These are phyloP conservation scores for Penicillium cataractarum DNA, from an alignment of 495 filamentous ascomycete genomes.

Conservation along the genomic window DNA sequence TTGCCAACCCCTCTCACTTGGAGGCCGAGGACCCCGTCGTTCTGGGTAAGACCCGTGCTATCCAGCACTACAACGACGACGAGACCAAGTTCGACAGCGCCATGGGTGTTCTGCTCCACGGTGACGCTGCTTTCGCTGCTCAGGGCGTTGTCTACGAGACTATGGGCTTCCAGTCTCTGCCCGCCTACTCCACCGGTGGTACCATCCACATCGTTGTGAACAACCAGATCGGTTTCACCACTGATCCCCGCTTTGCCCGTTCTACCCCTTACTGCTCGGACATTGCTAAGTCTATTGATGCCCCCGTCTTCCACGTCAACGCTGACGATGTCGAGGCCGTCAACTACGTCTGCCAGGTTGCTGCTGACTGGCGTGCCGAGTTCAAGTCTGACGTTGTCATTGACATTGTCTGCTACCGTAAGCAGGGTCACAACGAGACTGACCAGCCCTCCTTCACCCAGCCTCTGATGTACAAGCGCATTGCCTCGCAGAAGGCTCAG, in stretches of 20 bases:
- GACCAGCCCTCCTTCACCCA: slow-evolving; percentile 99
- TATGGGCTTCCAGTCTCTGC: slow-evolving; percentile 93
- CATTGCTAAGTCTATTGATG: slow-evolving; percentile 97
- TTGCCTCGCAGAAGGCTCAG: slow-evolving; percentile 74
- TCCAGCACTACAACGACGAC: slow-evolving; percentile 98
- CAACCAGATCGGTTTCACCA: slow-evolving; percentile 99
- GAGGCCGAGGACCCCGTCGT: slow-evolving; percentile 99
- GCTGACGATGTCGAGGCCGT: slow-evolving; percentile 97
- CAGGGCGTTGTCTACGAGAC: slow-evolving; percentile 99
- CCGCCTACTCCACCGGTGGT: slow-evolving; percentile 94
- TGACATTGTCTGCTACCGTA: slow-evolving; percentile 98
- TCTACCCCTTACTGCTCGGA: slow-evolving; percentile 99
- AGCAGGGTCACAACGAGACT: slow-evolving; percentile 99
- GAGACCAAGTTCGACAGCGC: slow-evolving; percentile 84
- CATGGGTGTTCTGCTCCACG: slow-evolving; percentile 94
- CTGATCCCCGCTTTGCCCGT: slow-evolving; percentile 95
- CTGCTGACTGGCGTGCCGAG: slow-evolving; percentile 95
- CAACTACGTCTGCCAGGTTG: slow-evolving; percentile 96
- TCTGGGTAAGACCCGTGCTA: slow-evolving; percentile 93
- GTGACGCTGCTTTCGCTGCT: slow-evolving; percentile 94
- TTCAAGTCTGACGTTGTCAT: slow-evolving; percentile 98
- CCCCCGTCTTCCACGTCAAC: slow-evolving; percentile 98
- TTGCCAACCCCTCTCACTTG: slow-evolving; percentile 97
- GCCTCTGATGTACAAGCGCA: slow-evolving; percentile 98
- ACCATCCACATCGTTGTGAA: slow-evolving; percentile 98